A percentile compares a stretch with the other conserved stretches of the same genome.
Evolutionary conservation across 352 stramenopile species (phyloP).

Genomic region (Ophiocytium majus): DNA sequence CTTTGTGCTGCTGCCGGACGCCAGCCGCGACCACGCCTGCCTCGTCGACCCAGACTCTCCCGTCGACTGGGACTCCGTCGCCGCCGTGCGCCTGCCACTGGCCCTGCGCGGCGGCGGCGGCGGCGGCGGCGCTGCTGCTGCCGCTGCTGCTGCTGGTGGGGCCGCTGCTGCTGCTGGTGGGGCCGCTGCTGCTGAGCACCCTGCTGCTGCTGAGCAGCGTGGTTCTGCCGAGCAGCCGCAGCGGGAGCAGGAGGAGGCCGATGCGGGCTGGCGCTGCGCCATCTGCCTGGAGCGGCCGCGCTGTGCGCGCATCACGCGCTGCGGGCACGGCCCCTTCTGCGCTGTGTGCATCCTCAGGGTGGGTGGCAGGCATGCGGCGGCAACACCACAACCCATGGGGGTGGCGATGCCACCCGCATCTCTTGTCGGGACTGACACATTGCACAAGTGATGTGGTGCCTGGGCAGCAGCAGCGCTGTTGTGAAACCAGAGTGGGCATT

Average conservation of each 20-base stretch:
- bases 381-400: too few relatives aligned
- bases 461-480: too few relatives aligned
- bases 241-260: constrained; percentile 4
- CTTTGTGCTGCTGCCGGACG: constrained; percentile 41
- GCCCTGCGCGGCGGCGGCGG: neutral
- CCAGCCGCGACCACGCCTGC: constrained; percentile 25
- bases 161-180: too few relatives aligned
- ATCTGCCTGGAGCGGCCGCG: constrained; percentile 44
- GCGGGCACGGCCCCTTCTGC: constrained; percentile 52
- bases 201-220: too few relatives aligned
- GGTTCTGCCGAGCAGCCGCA: neutral
- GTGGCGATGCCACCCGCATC: too few relatives aligned
- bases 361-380: neutral
- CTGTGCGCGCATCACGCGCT: constrained; percentile 33
- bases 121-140: too few relatives aligned
- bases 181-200: too few relatives aligned
- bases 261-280: constrained; percentile 34
- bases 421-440: too few relatives aligned
- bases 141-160: too few relatives aligned
- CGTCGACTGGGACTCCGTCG: constrained; percentile 53
- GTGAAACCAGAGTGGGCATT: too few relatives aligned
- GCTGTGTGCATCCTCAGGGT: constrained; percentile 52
- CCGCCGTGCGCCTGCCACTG: constrained; percentile 31
- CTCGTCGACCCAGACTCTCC: constrained; percentile 42
- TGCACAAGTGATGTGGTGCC: too few relatives aligned